Evolutionary conservation across 2,329 filamentous ascomycete species (phyloP), one percentile per base, ranked within the genome.

Genomic region (Cordyceps farinosa): DNA sequence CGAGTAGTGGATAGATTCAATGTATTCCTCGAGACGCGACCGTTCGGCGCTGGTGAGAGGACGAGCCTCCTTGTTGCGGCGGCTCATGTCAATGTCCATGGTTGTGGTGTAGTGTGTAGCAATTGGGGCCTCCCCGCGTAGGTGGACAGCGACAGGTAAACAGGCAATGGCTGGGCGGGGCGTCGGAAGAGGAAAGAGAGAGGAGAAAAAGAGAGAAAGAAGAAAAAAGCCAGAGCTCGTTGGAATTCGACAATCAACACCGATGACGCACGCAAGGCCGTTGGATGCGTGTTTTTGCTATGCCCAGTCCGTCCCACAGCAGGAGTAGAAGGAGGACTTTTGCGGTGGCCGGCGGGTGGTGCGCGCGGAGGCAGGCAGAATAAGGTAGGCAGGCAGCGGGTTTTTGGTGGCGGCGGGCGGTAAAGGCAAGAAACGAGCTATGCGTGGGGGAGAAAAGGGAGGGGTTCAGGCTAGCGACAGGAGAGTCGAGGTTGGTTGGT

Each of bases 1-100:
- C 59, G 94, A 98, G 80, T 99, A 99, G 78, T 98, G 93, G 70
- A 99, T 99, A 38, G 87, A 86, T 71, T 98, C 92, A 69, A 95
- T 87, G 74, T 91, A 98, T 76, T 98, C 93, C 66, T 97, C 92
- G 64, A 99, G 82, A 65, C 89, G 87, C 68, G 89, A 87, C 68
- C 90, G 87, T 82, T 99, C 95, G 22, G 83, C 79, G 67, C 97
- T 92, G 38, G 88, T 87, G 63, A 99, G 80, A 66, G 89, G 85
- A 66, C 94, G 87, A 48, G 95, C 91, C 74, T 87, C 86, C 79
- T 90, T 90, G 80, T 98, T 98, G 75, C 94, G 90, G 75, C 94
- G 88, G 70, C 82, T 88, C 70, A 86, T 85, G 78, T 98, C 94
- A 72, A 97, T 92, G 66, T 80, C 77, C 76, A 80, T 76, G 64